A percentile compares a stretch with the other conserved stretches of the same genome.
Evolutionary conservation across 768 basidiomycete genomes (phyloP).

Genomic region (Boletus barrowsii): DNA sequence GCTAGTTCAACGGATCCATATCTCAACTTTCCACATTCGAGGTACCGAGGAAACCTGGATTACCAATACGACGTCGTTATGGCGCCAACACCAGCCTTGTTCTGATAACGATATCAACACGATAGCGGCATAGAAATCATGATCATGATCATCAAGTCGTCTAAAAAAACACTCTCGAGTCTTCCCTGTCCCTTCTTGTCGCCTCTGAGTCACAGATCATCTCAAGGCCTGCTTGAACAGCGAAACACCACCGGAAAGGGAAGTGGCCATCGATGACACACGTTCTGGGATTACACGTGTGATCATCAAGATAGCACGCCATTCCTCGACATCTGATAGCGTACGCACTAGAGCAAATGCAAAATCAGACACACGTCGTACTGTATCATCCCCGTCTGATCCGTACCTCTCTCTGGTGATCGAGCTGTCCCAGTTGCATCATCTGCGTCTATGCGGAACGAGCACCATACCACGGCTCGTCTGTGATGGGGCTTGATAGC

Average conservation of each 20-base stretch:
- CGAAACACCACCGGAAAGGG: constrained; percentile 9
- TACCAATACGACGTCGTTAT: constrained; percentile 1
- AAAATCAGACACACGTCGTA: constrained; percentile 21
- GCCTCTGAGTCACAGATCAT: neutral
- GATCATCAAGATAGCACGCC: constrained; percentile 23
- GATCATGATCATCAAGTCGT: neutral
- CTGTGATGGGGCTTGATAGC: constrained; percentile 20
- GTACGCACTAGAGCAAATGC: constrained; percentile 22
- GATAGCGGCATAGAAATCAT: neutral
- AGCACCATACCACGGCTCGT: constrained; percentile 2
- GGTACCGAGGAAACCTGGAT: constrained; percentile 5
- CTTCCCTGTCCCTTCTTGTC: neutral
- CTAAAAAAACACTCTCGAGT: neutral
- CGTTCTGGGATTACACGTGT: constrained; percentile 13
- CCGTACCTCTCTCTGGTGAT: constrained; percentile 24
- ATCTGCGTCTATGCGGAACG: constrained; percentile 10
- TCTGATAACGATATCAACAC: constrained; percentile 1
- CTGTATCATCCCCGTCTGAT: constrained; percentile 24
- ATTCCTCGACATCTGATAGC: constrained; percentile 13
- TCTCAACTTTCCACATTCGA: constrained; percentile 2
- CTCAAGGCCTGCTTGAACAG: constrained; percentile 13
- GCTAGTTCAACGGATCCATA: neutral
- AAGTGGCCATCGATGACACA: constrained; percentile 10
- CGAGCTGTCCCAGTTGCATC: constrained; percentile 8
- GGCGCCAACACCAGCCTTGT: neutral